These are phyloP conservation scores for Cryptosporidium baileyi DNA, from an alignment of 169 alveolate genomes.

Conservation along the genomic window DNA sequence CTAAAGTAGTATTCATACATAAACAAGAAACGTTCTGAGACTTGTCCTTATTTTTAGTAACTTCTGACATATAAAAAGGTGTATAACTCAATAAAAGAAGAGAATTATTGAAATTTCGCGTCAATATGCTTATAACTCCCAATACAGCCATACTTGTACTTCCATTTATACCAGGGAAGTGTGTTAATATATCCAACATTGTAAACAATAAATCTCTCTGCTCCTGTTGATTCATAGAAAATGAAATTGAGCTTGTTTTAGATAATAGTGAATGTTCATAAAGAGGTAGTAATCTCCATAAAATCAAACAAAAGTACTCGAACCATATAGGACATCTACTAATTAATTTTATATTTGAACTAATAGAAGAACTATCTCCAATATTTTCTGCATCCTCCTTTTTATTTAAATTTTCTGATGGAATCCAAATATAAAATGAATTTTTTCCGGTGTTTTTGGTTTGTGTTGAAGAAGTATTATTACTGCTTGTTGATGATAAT, in stretches of 20 bases:
- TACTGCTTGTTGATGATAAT: background rate
- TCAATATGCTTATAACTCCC: constrained; percentile 43
- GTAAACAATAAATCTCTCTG: constrained; percentile 42
- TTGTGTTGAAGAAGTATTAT: background rate
- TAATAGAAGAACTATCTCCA: background rate
- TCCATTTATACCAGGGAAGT: constrained; percentile 54
- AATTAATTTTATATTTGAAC: background rate
- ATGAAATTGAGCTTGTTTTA: background rate
- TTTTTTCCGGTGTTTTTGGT: background rate
- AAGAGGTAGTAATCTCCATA: constrained; percentile 59
- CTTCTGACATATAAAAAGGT: constrained; percentile 37
- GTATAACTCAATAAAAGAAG: constrained; percentile 42
- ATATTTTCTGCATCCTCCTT: background rate
- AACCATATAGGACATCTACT: constrained; percentile 68
- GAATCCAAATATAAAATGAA: constrained; percentile 29
- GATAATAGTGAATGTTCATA: constrained; percentile 12
- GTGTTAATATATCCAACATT: constrained; percentile 50
- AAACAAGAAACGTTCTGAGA: constrained; percentile 17
- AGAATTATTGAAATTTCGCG: constrained; percentile 34
- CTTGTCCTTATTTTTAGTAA: background rate
- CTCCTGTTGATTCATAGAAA: background rate
- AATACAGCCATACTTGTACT: constrained; percentile 58
- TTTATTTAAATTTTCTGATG: background rate
- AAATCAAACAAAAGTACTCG: constrained; percentile 46
- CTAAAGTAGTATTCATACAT: constrained; percentile 46